Percentiles rank a stretch among this genome's conserved stretches.
Conservation (phyloP, 2,329 filamentous ascomycete species). For the Xylariaceae sp. region DNA sequence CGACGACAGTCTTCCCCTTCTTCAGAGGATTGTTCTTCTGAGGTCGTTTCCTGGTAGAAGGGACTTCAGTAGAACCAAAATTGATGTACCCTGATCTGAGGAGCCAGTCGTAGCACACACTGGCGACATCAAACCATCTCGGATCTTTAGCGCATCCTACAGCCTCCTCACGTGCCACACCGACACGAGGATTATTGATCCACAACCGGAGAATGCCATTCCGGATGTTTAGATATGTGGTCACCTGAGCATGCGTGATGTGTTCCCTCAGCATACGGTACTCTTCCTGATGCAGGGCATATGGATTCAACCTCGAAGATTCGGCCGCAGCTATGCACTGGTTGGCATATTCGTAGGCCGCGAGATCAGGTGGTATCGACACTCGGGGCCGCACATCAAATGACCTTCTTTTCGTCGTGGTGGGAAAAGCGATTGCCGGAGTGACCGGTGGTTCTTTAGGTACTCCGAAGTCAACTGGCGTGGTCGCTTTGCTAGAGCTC, state of each 20-base stretch:
- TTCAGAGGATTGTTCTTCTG: slow-evolving; percentile 38
- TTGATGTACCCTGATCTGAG: slow-evolving; percentile 92
- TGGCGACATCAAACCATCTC: slow-evolving; percentile 85
- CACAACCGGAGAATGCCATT: slow-evolving; percentile 91
- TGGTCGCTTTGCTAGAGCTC: slow-evolving; percentile 60
- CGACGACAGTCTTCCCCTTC: slow-evolving; percentile 69
- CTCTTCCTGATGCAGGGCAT: slow-evolving; percentile 79
- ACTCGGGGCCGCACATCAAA: slow-evolving; percentile 69
- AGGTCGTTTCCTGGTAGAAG: slow-evolving; percentile 37
- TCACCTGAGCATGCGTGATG: slow-evolving; percentile 84
- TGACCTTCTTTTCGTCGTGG: slow-evolving; percentile 26
- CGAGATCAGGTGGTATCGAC: slow-evolving; percentile 74
- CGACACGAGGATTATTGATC: slow-evolving; percentile 79
- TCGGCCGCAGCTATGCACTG: slow-evolving; percentile 90
- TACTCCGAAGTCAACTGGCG: slow-evolving; percentile 47
- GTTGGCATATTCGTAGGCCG: slow-evolving; percentile 74
- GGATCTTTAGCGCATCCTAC: slow-evolving; percentile 83
- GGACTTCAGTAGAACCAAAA: slow-evolving; percentile 83
- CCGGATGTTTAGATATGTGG: slow-evolving; percentile 90
- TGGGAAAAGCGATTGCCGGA: slow-evolving; percentile 10
- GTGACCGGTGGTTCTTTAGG: slow-evolving; percentile 25
- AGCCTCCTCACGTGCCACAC: slow-evolving; percentile 79
- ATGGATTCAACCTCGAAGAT: slow-evolving; percentile 84
- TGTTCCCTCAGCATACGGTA: slow-evolving; percentile 75
- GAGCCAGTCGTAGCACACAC: slow-evolving; percentile 89